These are phyloP conservation scores for Melampsora americana DNA, from an alignment of 1,284 basidiomycete species.

Conservation along the genomic window DNA sequence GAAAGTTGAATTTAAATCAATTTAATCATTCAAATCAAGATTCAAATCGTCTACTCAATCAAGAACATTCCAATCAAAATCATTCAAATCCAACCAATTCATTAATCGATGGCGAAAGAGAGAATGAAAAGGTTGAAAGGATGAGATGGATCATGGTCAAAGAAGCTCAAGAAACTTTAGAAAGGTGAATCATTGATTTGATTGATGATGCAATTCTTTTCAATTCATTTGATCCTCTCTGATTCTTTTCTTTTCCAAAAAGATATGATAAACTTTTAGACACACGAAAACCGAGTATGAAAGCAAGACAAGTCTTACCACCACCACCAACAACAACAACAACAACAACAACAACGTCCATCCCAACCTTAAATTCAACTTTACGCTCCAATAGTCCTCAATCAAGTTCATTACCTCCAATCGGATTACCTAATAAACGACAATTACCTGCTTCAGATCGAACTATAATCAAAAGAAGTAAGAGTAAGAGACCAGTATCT, in stretches of 20 bases:
- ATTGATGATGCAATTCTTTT: background rate
- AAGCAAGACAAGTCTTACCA: background rate
- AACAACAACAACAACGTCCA: conserved; percentile 3
- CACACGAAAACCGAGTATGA: conserved; percentile 22
- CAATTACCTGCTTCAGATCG: no score
- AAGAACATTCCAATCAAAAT: conserved; percentile 15
- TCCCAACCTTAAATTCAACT: conserved; percentile 2
- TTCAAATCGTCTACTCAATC: background rate
- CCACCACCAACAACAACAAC: conserved; percentile 1
- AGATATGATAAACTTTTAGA: conserved; percentile 40
- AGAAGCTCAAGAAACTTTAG: conserved; percentile 42
- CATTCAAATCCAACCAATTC: no score
- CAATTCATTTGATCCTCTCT: background rate
- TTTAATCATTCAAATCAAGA: no score
- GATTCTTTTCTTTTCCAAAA: background rate
- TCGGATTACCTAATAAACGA: background rate
- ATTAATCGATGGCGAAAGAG: conserved; percentile 26
- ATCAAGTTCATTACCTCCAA: background rate
- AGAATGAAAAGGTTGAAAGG: conserved; percentile 39
- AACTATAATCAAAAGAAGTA: no score
- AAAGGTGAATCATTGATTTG: conserved; percentile 10
- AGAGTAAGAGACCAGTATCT: no score
- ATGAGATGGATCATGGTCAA: conserved; percentile 41
- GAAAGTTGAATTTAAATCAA: no score
- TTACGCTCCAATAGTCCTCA: background rate